Conservation (phyloP, 495 filamentous ascomycete species). For the Podospora bellae-mahoneyi region DNA sequence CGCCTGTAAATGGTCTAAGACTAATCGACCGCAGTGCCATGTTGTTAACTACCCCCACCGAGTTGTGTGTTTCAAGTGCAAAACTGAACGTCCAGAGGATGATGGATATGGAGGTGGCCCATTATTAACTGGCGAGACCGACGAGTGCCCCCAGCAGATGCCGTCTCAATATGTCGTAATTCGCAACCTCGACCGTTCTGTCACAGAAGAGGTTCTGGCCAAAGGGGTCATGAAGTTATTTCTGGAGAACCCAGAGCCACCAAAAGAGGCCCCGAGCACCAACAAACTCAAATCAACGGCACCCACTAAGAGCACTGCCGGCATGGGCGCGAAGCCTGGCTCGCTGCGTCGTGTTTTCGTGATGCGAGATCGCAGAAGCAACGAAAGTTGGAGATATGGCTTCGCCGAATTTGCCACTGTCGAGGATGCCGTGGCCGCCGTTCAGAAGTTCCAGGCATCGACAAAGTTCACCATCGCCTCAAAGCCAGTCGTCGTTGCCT, state of each 20-base stretch:
- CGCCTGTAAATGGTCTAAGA: background rate
- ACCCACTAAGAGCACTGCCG: constrained; percentile 65
- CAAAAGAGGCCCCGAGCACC: constrained; percentile 36
- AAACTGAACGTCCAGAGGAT: constrained; percentile 56
- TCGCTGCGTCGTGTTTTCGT: constrained; percentile 75
- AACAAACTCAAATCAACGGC: constrained; percentile 69
- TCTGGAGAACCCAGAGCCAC: constrained; percentile 37
- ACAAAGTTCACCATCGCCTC: constrained; percentile 85
- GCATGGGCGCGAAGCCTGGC: constrained; percentile 69
- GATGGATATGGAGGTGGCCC: constrained; percentile 25
- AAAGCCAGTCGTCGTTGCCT: constrained; percentile 67
- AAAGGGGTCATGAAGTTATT: constrained; percentile 78
- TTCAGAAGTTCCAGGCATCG: constrained; percentile 68
- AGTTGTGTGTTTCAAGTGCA: constrained; percentile 69
- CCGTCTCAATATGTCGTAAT: constrained; percentile 81
- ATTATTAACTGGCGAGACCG: constrained; percentile 68
- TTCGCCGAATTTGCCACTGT: constrained; percentile 82
- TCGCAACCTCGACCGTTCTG: constrained; percentile 66
- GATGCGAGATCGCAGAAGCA: constrained; percentile 67
- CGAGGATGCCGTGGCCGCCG: constrained; percentile 74
- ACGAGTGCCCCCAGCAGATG: constrained; percentile 68
- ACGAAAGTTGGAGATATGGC: constrained; percentile 82
- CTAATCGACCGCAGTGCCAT: constrained; percentile 54
- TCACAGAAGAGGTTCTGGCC: constrained; percentile 74
- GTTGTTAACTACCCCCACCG: constrained; percentile 69